These are phyloP conservation scores for Xerocomellus dryophilus DNA, from an alignment of 768 basidiomycete genomes.

Conservation along the genomic window DNA sequence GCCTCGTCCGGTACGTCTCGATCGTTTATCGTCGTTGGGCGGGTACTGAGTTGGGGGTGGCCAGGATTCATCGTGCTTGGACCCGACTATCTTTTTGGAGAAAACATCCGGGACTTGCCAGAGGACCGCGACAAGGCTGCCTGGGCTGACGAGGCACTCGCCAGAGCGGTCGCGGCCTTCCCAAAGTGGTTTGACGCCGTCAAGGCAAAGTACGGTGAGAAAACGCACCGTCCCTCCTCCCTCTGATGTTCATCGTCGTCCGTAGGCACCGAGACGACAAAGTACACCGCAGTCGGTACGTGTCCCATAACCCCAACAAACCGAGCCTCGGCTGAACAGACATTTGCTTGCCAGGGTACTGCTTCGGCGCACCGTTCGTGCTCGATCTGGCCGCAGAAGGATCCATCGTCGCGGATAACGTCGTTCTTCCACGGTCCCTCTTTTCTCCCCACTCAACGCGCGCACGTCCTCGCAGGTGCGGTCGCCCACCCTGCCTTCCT, in stretches of 20 bases:
- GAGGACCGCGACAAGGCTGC: constrained; percentile 28
- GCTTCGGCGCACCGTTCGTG: constrained; percentile 51
- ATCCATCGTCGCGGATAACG: constrained; percentile 35
- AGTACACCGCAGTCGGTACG: constrained; percentile 45
- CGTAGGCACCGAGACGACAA: constrained; percentile 31
- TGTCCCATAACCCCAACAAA: background rate
- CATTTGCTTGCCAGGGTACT: constrained; percentile 43
- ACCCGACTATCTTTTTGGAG: constrained; percentile 60
- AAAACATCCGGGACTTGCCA: constrained; percentile 37
- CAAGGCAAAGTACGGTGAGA: constrained; percentile 45
- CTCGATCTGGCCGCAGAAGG: constrained; percentile 44
- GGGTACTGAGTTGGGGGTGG: background rate
- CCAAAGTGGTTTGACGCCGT: constrained; percentile 53
- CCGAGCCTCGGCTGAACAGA: background rate
- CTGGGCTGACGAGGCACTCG: constrained; percentile 38
- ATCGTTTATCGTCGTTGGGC: too few relatives aligned
- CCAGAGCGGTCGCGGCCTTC: constrained; percentile 36
- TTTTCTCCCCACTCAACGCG: too few relatives aligned
- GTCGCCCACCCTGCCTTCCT: constrained; percentile 52
- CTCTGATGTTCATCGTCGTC: too few relatives aligned
- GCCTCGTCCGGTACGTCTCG: constrained; percentile 49
- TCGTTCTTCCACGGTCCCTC: too few relatives aligned
- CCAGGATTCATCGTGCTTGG: constrained; percentile 57
- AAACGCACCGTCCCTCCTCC: background rate
- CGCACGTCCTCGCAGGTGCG: constrained; percentile 30